A percentile compares a stretch with the other conserved stretches of the same genome.
Conservation (phyloP, 139 green algal genomes). For the Chlamydomonas incerta region DNA sequence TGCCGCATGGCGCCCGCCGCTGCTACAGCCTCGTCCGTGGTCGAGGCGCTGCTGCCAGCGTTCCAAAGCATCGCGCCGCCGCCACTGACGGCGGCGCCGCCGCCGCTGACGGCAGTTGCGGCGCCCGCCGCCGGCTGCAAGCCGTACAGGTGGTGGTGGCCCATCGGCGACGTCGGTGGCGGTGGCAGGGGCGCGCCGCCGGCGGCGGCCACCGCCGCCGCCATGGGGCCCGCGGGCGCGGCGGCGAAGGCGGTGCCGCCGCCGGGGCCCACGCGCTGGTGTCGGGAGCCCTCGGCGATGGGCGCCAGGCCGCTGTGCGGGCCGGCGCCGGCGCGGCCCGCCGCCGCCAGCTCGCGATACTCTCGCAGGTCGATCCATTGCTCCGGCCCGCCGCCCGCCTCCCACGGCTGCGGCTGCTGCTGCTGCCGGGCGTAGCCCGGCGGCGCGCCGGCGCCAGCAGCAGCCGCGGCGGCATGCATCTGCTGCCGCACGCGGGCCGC, state of each 20-base stretch:
- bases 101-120: too few species aligned
- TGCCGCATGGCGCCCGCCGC: slow-evolving; percentile 9
- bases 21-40: background rate
- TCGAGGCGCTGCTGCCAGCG: background rate
- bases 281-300: too few species aligned
- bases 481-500: background rate
- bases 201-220: background rate
- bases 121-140: too few species aligned
- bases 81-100: too few species aligned
- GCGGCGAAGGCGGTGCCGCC: too few species aligned
- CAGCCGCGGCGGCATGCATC: too few species aligned
- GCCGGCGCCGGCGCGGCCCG: background rate
- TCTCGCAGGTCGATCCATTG: slow-evolving; percentile 27
- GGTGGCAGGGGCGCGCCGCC: background rate
- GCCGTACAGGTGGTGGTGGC: background rate
- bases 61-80: background rate
- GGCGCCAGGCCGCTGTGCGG: background rate
- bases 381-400: background rate
- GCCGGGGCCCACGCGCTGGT: background rate
- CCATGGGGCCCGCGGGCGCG: background rate
- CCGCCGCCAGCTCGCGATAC: slow-evolving; percentile 8
- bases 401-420: background rate
- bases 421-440: background rate
- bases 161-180: background rate
- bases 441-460: too few species aligned